phyloP scores from a whole-genome alignment of 163 green algal species.

The Botryococcus braunii region DNA sequence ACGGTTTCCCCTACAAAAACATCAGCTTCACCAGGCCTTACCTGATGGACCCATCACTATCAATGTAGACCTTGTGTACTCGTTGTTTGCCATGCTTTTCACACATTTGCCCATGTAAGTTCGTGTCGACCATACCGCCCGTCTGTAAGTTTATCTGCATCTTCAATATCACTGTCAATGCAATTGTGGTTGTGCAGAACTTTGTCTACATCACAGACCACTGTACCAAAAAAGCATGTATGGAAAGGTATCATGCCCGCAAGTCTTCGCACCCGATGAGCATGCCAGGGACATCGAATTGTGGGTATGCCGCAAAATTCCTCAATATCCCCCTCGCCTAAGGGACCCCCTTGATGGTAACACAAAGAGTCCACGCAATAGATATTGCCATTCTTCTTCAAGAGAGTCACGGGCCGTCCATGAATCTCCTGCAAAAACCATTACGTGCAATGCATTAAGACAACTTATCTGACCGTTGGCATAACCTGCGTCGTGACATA shows the following conservation, averaged over 20 bases:
- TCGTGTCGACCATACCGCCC: background rate
- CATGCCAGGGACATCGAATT: too few species aligned
- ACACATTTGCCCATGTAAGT: background rate
- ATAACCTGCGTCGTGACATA: background rate
- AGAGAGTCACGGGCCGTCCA: constrained; percentile 13
- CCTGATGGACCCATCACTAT: constrained; percentile 1
- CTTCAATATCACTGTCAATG: too few species aligned
- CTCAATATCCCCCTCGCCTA: constrained; percentile 29
- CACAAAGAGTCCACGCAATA: constrained; percentile 27
- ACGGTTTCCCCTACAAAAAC: too few species aligned
- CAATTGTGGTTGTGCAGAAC: too few species aligned
- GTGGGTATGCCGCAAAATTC: too few species aligned
- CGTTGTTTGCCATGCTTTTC: background rate
- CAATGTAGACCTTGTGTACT: background rate
- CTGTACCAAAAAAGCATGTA: too few species aligned
- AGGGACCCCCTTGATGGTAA: constrained; percentile 27
- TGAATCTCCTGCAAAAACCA: constrained; percentile 15
- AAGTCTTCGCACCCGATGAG: too few species aligned
- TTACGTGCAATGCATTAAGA: background rate
- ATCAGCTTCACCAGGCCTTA: too few species aligned
- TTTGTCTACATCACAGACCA: too few species aligned
- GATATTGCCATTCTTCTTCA: constrained; percentile 12
- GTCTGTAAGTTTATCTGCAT: constrained; percentile 6
- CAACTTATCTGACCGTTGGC: background rate
- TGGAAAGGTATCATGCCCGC: too few species aligned